phyloP scores from a whole-genome alignment of 768 basidiomycete species.

The Leucocoprinus leucothites region DNA sequence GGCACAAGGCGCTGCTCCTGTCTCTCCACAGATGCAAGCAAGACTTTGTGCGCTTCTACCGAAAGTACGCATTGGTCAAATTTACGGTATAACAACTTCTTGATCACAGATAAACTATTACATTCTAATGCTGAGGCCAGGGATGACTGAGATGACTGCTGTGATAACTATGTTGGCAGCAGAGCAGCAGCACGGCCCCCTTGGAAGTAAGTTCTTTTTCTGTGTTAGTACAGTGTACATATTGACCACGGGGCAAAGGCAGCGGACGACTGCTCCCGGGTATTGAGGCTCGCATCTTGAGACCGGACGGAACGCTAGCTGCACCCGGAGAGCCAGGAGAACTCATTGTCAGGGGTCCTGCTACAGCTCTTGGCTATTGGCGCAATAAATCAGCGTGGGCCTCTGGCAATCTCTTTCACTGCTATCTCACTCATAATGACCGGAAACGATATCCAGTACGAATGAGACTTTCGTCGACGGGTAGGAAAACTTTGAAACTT shows the following conservation, averaged over 20 bases:
- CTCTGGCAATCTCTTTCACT: constrained; percentile 16
- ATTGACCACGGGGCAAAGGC: constrained; percentile 18
- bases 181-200: constrained; percentile 35
- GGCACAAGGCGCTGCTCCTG: constrained; percentile 55
- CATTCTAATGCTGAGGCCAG: constrained; percentile 10
- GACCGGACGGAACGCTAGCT: constrained; percentile 41
- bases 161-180: constrained; percentile 43
- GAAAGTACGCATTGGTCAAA: constrained; percentile 52
- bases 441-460: constrained; percentile 36
- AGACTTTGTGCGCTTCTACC: constrained; percentile 46
- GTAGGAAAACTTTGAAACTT: constrained; percentile 27
- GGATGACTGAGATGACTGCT: constrained; percentile 38
- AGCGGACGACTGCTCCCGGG: constrained; percentile 44
- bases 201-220: constrained; percentile 30
- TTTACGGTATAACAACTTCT: constrained; percentile 41
- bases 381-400: constrained; percentile 51
- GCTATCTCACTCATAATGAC: constrained; percentile 2
- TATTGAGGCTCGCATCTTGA: constrained; percentile 40
- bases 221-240: not conserved
- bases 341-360: constrained; percentile 42
- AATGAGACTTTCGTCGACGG: constrained; percentile 58
- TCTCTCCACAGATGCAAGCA: constrained; percentile 47
- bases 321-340: constrained; percentile 45
- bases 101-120: not conserved
- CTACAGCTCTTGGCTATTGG: constrained; percentile 39